These are phyloP conservation scores for Nicotiana noctiflora DNA, from an alignment of 257 asterid genomes.

Conservation along the genomic window DNA sequence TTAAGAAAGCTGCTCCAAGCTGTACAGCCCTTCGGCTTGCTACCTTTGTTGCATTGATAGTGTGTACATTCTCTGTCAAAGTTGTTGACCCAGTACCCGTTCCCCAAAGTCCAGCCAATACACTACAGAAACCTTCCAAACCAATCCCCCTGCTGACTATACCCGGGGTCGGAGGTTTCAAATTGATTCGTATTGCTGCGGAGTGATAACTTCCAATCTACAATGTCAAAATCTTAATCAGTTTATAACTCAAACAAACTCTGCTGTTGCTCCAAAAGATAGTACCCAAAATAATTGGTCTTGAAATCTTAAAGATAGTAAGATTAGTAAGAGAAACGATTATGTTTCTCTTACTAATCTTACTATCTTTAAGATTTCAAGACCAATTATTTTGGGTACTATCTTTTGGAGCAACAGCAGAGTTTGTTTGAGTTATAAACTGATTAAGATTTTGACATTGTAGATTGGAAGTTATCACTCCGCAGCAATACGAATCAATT, in stretches of 20 bases:
- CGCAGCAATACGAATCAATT: constrained; percentile 50
- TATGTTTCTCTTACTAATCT: neutral
- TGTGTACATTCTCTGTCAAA: constrained; percentile 80
- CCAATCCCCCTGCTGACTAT: constrained; percentile 92
- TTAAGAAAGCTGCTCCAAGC: constrained; percentile 76
- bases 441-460: neutral
- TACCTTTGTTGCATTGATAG: constrained; percentile 66
- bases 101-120: constrained; percentile 97
- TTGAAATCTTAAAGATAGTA: neutral
- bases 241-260: neutral
- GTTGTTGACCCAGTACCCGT: constrained; percentile 93
- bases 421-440: neutral
- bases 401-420: neutral
- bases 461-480: constrained; percentile 93
- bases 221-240: neutral
- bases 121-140: constrained; percentile 88
- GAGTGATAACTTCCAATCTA: constrained; percentile 93
- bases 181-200: constrained; percentile 50
- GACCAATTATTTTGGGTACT: neutral
- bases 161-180: constrained; percentile 81
- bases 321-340: neutral
- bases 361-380: neutral
- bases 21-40: constrained; percentile 73
- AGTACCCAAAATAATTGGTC: neutral
- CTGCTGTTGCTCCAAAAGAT: neutral